Base-by-base conservation (phyloP, 306 rosid genomes). In the Gillenia trifoliata region DNA sequence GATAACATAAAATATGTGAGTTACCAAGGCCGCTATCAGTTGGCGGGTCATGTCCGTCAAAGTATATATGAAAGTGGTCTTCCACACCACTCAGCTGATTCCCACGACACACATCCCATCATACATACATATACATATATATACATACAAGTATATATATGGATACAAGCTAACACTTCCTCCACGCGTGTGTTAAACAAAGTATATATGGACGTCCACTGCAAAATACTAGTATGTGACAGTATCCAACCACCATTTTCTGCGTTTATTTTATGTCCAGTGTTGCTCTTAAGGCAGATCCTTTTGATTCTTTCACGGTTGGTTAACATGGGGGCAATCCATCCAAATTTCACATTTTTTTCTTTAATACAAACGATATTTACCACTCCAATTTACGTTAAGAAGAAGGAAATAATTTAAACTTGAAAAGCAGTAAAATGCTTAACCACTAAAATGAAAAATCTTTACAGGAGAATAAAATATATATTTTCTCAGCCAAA, bases 21-120 rank as follows among this genome's bases (percentile, higher is more conserved):
- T 74, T 64, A 36, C 47, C 43, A 10, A 15, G 69, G 61, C 70
- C 61, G 41, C 0, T 73, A 68, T 52, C 75, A 28, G 34, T 57
- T 67, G 79, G 73, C 63, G 23, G 65, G 61, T 79, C 66, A 79
- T 80, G 67, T 75, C 68, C 76, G 30, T 30, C 64, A 59, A 30
- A 45, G 45, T 19, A 13, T 45, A 62, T 20, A 62, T 65, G 9
- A 69, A 59, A 61, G 78, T 73, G 78, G 26, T 36, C 76, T 29
- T 36, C 79, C 45, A 75, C 65, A 50, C 70, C 71, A 62, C 64
- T 57, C 8, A 8, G 13, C 26, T n/a, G 60, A 54, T 54, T n/a
- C 73, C 40, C 61, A 56, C 75, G 59, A 56, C 19, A 57, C 19
- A 30, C 26, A 57, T n/a, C 26, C 13, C 25, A 50, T 19, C 56